phyloP scores from a whole-genome alignment of 257 asterid species.

The Verbena officinalis region DNA sequence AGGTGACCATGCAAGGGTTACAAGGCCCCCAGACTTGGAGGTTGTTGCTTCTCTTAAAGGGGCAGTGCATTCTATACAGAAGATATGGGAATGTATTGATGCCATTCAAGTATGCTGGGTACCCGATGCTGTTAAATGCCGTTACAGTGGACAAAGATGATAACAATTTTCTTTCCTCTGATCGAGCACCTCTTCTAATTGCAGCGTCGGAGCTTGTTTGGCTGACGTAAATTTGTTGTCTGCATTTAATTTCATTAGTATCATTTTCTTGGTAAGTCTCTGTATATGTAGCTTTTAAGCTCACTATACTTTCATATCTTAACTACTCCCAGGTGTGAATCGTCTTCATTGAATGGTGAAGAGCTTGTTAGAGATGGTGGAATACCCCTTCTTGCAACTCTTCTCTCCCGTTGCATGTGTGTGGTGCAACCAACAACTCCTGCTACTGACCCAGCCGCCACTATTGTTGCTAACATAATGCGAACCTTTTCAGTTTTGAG shows the following conservation, averaged over 20 bases:
- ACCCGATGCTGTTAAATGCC: slow-evolving; percentile 94
- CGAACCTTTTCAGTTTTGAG: slow-evolving; percentile 83
- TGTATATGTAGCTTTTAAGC: not conserved
- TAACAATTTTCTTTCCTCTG: slow-evolving; percentile 87
- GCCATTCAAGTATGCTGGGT: slow-evolving; percentile 98
- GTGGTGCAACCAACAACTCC: slow-evolving; percentile 93
- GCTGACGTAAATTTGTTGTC: slow-evolving; percentile 70
- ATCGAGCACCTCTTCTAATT: slow-evolving; percentile 85
- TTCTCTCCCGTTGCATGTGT: slow-evolving; percentile 94
- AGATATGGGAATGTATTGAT: slow-evolving; percentile 80
- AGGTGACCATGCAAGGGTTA: slow-evolving; percentile 98
- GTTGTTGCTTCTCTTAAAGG: slow-evolving; percentile 82
- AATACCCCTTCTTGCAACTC: slow-evolving; percentile 84
- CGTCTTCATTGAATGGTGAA: slow-evolving; percentile 95
- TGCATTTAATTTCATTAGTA: slow-evolving; percentile 9
- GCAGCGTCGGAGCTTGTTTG: slow-evolving; percentile 98
- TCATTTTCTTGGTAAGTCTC: slow-evolving; percentile 16
- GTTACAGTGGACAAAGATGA: slow-evolving; percentile 90
- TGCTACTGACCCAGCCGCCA: slow-evolving; percentile 77
- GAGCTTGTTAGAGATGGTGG: slow-evolving; percentile 99
- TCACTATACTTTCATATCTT: slow-evolving; percentile 21
- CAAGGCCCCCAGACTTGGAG: slow-evolving; percentile 99
- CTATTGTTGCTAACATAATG: slow-evolving; percentile 84
- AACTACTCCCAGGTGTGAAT: slow-evolving; percentile 65
- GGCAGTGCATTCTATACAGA: slow-evolving; percentile 92